Evolutionary conservation across 176 grass and related monocot species (phyloP).

Genomic region (Alopecurus myosuroides): DNA sequence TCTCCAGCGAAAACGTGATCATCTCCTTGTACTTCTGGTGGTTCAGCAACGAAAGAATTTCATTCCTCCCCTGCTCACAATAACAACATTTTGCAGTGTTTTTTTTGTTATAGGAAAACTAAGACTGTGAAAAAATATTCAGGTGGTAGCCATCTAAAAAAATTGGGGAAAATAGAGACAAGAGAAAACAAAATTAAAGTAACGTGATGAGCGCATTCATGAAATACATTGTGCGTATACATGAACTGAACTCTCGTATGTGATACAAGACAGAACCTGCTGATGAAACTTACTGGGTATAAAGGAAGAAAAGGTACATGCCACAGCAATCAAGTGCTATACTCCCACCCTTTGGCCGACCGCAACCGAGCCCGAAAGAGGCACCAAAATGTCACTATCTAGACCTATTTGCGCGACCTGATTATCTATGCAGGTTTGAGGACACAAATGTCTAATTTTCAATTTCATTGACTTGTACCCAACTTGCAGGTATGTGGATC

Average conservation of each 20-base stretch:
- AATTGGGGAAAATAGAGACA: not conserved
- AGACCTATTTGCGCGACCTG: not conserved
- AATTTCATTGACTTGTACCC: not conserved
- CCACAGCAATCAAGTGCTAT: not conserved
- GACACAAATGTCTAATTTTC: not conserved
- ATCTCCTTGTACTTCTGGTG: slow-evolving; percentile 81
- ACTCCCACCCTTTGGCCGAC: not conserved
- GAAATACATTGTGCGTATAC: not conserved
- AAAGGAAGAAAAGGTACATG: not conserved
- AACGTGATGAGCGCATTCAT: not conserved
- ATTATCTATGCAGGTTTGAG: not conserved
- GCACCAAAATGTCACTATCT: not conserved
- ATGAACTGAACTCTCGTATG: not conserved
- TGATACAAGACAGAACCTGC: not conserved
- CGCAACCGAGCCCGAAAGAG: not conserved
- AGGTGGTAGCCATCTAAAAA: not conserved
- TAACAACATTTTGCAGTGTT: not conserved
- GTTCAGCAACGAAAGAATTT: slow-evolving; percentile 66
- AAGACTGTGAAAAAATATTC: not conserved
- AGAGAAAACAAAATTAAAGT: not conserved
- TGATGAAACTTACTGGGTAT: not conserved
- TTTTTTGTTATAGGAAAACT: not conserved
- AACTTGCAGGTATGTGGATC: not conserved
- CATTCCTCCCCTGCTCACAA: slow-evolving; percentile 61
- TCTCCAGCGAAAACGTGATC: slow-evolving; percentile 63